A percentile compares a stretch with the other conserved stretches of the same genome.
Conservation (phyloP, 2,329 filamentous ascomycete genomes). For the Dothistroma pini region DNA sequence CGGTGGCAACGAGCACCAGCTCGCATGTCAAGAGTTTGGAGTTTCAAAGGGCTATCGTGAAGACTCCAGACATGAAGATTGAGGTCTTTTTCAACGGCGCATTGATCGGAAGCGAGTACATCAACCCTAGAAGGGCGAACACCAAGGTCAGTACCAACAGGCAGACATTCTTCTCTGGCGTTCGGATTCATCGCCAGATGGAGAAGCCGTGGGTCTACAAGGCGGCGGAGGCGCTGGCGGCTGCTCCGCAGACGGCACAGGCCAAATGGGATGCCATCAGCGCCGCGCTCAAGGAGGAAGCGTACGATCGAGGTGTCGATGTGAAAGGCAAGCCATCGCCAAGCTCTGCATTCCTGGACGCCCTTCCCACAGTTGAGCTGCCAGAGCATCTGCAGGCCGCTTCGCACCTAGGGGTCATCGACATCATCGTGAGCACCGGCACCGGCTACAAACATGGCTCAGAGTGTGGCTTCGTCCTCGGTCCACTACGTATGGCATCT, state of each 20-base stretch:
- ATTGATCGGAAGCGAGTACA: constrained; percentile 31
- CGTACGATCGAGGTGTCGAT: constrained; percentile 34
- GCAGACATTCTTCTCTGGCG: constrained; percentile 36
- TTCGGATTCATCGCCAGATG: constrained; percentile 36
- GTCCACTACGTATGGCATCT: constrained; percentile 21
- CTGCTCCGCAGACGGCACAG: constrained; percentile 13
- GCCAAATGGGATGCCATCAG: constrained; percentile 38
- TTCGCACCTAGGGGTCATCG: constrained; percentile 32
- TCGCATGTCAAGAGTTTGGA: background rate
- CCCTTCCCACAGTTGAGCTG: constrained; percentile 38
- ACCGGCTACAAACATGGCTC: constrained; percentile 26
- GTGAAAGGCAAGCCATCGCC: constrained; percentile 33
- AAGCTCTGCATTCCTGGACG: constrained; percentile 39
- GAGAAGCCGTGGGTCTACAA: constrained; percentile 47
- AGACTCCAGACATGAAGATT: constrained; percentile 39
- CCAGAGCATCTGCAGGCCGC: constrained; percentile 33
- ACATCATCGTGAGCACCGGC: constrained; percentile 29
- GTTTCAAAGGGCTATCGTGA: background rate
- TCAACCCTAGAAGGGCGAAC: constrained; percentile 18
- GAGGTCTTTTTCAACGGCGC: constrained; percentile 49
- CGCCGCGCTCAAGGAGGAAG: constrained; percentile 34
- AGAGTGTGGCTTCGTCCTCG: background rate
- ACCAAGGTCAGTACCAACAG: constrained; percentile 1
- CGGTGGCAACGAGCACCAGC: constrained; percentile 8
- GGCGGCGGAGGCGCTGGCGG: constrained; percentile 15